A percentile compares a stretch with the other conserved stretches of the same genome.
Conservation (phyloP, 2,329 filamentous ascomycete genomes). For the Coniosporium tulheliwenetii region DNA sequence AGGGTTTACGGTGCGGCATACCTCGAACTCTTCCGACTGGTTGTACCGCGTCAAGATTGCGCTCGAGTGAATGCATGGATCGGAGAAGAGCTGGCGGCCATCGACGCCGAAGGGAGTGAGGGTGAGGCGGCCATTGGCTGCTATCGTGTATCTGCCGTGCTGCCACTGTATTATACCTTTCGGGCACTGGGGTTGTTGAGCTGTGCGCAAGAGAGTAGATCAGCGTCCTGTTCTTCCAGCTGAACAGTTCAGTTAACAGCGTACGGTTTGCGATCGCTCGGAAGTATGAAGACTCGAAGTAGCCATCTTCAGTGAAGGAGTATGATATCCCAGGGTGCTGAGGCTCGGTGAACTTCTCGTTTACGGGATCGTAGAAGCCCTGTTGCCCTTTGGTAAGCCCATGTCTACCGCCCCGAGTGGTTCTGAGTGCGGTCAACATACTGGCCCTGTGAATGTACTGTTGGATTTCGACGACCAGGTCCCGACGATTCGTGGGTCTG, state of each 20-base stretch:
- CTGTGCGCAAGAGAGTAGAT: conserved; percentile 20
- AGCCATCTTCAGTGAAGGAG: conserved; percentile 53
- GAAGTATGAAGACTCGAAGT: conserved; percentile 56
- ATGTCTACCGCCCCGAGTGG: background rate
- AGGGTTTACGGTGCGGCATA: conserved; percentile 15
- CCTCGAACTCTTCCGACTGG: conserved; percentile 45
- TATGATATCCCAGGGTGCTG: conserved; percentile 54
- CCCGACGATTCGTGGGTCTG: conserved; percentile 33
- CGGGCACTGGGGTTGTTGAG: conserved; percentile 43
- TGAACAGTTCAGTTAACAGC: conserved; percentile 13
- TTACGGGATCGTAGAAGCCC: conserved; percentile 54
- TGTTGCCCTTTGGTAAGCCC: conserved; percentile 17
- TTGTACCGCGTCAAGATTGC: conserved; percentile 52
- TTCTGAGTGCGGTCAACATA: conserved; percentile 22
- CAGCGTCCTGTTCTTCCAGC: background rate
- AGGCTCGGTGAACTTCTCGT: conserved; percentile 52
- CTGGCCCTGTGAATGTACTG: conserved; percentile 52
- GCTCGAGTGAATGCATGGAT: conserved; percentile 42
- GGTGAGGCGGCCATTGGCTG: conserved; percentile 40
- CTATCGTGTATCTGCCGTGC: conserved; percentile 46
- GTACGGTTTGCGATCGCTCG: conserved; percentile 52
- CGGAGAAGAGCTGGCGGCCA: conserved; percentile 49
- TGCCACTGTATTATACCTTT: conserved; percentile 57
- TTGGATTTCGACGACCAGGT: conserved; percentile 60
- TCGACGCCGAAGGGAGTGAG: conserved; percentile 49